These are phyloP conservation scores for Lumnitzera racemosa DNA, from an alignment of 345 rosid genomes.

Conservation along the genomic window DNA sequence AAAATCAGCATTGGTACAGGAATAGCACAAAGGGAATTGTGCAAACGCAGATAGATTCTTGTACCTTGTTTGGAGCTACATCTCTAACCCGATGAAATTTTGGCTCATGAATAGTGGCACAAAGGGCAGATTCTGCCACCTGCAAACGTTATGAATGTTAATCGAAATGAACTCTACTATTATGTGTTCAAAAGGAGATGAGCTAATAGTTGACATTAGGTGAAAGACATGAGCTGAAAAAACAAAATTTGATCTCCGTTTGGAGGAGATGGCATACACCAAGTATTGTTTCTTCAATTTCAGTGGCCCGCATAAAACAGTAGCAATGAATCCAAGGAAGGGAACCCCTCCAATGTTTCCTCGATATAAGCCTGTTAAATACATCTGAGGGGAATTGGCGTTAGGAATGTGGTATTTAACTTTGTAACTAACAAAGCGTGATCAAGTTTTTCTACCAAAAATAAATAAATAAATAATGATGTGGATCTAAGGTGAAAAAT, in stretches of 20 bases:
- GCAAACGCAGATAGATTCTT: not conserved
- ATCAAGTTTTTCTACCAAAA: not conserved
- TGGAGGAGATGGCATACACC: constrained; percentile 34
- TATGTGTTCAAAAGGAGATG: not conserved
- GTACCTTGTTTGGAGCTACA: constrained; percentile 98
- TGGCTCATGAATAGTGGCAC: constrained; percentile 46
- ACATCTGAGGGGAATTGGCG: constrained; percentile 41
- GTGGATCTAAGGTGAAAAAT: too few relatives aligned
- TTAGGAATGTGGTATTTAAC: constrained; percentile 2
- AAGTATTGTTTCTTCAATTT: constrained; percentile 52
- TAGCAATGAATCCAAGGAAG: constrained; percentile 88
- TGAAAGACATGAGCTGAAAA: not conserved
- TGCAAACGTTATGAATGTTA: constrained; percentile 17
- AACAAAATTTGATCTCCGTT: not conserved
- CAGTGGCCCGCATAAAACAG: constrained; percentile 78
- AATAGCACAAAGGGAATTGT: not conserved
- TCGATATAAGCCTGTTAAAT: constrained; percentile 48
- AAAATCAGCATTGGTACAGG: not conserved
- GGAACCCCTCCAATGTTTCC: constrained; percentile 62
- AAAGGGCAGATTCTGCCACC: constrained; percentile 70
- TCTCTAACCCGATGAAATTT: constrained; percentile 84
- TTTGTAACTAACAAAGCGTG: not conserved
- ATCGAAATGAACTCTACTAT: not conserved
- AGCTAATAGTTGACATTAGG: not conserved
- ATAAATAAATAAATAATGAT: not conserved